A percentile compares a stretch with the other conserved stretches of the same genome.
Evolutionary conservation across 371 early-diverging fungal species (phyloP).

Genomic region (Mortierella sp.): DNA sequence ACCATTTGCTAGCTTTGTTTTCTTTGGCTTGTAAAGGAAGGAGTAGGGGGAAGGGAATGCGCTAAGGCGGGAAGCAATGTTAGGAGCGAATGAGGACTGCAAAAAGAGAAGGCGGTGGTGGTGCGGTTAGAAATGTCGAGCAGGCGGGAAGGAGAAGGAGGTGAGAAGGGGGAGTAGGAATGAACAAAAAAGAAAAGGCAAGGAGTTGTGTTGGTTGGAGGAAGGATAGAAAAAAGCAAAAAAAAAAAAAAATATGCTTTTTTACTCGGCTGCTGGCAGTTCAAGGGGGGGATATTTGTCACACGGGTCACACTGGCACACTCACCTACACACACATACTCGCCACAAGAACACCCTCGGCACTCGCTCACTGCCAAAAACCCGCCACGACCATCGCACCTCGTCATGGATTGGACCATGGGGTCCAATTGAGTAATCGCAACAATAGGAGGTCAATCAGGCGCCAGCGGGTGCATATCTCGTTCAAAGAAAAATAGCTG

Average conservation of each 20-base stretch:
- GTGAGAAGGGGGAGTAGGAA: not conserved
- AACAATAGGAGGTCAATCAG: not conserved
- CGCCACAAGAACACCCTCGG: not conserved
- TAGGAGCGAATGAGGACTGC: too few species aligned
- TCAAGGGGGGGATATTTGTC: not conserved
- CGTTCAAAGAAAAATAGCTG: too few species aligned
- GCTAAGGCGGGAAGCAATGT: too few species aligned
- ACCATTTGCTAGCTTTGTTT: conserved; percentile 50
- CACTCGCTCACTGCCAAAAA: not conserved
- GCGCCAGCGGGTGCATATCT: not conserved
- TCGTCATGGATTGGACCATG: not conserved
- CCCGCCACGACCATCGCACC: not conserved
- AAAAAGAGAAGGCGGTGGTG: not conserved
- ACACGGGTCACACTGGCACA: conserved; percentile 11
- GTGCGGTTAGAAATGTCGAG: too few species aligned
- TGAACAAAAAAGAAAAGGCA: not conserved
- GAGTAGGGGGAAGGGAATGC: not conserved
- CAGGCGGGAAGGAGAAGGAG: not conserved
- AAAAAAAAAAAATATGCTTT: not conserved
- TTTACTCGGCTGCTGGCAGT: not conserved
- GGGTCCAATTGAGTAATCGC: not conserved
- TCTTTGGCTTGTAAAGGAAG: not conserved
- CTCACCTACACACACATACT: not conserved
- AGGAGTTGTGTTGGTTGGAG: not conserved
- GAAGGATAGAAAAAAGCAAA: not conserved